Conservation (phyloP, 495 filamentous ascomycete genomes). For the Trichoderma parareesei region DNA sequence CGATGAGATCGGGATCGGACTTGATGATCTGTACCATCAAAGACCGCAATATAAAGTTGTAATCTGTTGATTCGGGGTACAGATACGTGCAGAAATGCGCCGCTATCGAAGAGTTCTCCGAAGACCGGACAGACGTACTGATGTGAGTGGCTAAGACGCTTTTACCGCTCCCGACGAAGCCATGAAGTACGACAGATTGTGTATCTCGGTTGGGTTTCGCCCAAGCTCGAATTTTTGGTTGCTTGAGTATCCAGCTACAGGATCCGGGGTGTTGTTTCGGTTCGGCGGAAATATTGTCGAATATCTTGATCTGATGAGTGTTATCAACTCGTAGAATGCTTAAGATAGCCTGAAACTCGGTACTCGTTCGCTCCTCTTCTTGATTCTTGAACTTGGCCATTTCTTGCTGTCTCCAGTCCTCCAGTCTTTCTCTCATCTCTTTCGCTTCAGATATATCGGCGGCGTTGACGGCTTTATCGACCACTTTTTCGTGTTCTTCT, state of each 20-base stretch:
- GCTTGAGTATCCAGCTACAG: conserved; percentile 23
- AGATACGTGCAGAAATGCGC: conserved; percentile 25
- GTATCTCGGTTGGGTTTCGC: conserved; percentile 12
- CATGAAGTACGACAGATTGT: conserved; percentile 21
- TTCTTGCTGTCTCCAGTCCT: conserved; percentile 18
- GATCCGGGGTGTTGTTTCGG: conserved; percentile 18
- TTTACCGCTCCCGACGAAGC: conserved; percentile 25
- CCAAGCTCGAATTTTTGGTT: conserved; percentile 21
- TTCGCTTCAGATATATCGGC: conserved; percentile 17
- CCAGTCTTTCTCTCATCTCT: conserved; percentile 22
- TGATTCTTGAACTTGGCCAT: conserved; percentile 17
- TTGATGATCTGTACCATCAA: conserved; percentile 20
- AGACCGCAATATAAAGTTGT: conserved; percentile 23
- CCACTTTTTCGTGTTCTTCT: conserved; percentile 25
- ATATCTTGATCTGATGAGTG: conserved; percentile 21
- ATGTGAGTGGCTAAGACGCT: conserved; percentile 23
- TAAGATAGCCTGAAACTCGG: conserved; percentile 18
- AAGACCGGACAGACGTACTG: conserved; percentile 10
- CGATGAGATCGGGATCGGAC: conserved; percentile 21
- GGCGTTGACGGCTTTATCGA: conserved; percentile 30
- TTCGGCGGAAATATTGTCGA: conserved; percentile 17
- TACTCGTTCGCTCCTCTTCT: conserved; percentile 15
- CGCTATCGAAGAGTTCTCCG: conserved; percentile 15
- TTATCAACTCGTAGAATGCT: conserved; percentile 23
- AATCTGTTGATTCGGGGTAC: conserved; percentile 20